Evolutionary conservation across 306 rosid species (phyloP), one percentile per base, ranked within the genome.

Genomic region (Glycyrrhiza uralensis): DNA sequence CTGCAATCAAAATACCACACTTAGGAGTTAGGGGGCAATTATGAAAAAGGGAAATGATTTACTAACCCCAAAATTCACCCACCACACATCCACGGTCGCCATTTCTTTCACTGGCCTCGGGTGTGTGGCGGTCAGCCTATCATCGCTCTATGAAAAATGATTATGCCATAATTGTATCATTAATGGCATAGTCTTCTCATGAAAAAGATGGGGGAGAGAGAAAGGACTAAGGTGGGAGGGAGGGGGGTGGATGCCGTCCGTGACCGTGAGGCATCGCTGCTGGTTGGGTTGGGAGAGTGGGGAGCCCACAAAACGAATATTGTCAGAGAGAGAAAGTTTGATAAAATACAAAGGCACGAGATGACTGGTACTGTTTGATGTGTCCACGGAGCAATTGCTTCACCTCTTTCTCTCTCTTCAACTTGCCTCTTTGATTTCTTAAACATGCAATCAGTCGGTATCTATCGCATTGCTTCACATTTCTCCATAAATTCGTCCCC

Each of bases 221-320:
- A 57, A 13, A 50, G 70, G 46, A n/a, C n/a, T n/a, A n/a, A n/a
- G n/a, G n/a, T n/a, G n/a, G n/a, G n/a, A n/a, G n/a, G n/a, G n/a
- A n/a, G 50, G 69, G 36, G 55, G 11, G 55, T 49, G 29, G 75
- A 81, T 82, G 86, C 58, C 81, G 90, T 81, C 89, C 91, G 96
- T 84, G 91, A 87, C 85, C 91, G 89, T 82, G 91, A 86, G 82
- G 44, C 26, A 70, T 76, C 63, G n/a, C n/a, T 26, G 76, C 81
- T 72, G 80, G 83, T 36, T 69, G 32, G 33, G n/a, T n/a, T n/a
- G n/a, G n/a, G n/a, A n/a, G 61, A 39, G 84, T 66, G 83, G 77
- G 83, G 85, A 86, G 76, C 84, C 84, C 85, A 69, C 66, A 47
- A 70, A 46, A 36, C 45, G 68, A 69, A 61, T 38, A 61, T 38